Base-by-base conservation (phyloP, 352 stramenopile species). In the Phytophthora meadii region DNA sequence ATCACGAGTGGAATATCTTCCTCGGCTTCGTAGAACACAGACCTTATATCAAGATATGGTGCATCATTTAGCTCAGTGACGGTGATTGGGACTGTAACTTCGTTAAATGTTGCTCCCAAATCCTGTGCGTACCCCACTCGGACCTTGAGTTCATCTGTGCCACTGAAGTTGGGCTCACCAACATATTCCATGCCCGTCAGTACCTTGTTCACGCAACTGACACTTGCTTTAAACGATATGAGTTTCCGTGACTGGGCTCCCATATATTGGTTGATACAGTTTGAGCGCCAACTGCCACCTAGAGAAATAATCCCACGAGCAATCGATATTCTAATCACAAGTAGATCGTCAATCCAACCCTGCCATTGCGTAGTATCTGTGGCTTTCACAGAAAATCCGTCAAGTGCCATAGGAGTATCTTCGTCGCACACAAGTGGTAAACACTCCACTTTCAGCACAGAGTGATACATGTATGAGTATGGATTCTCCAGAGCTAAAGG, bases 51-150 rank as follows among this genome's bases (percentile, higher is more conserved):
- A 69, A 87, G 58, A 58, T 76, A 92, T n/a, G 87, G 87, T 3
- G 82, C 85, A 52, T 93, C 85, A 49, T 94, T 94, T 42, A 89
- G 39, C 36, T 87, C 72, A 5, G 54, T 24, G 0, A 93, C 54
- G 2, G 73, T n/a, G 34, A 93, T 65, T 9, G 82, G 82, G 22
- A 92, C 53, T 22, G 42, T 56, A 1, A 61, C 77, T 7, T 71
- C 34, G 45, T 87, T 72, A 50, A 67, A 72, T 40, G 34, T 22
- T 12, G 14, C 14, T 15, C 57, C 40, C n/a, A 24, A n/a, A 24
- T 45, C 46, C n/a, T 34, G 15, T 1, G 45, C 44, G 22, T 60
- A 54, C 4, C 68, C 62, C 8, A 87, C 65, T 24, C 44, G 53
- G n/a, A 92, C 52, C 1, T 32, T 45, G 7, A 93, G 53, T 3